A percentile compares a stretch with the other conserved stretches of the same genome.
Evolutionary conservation across 805 yeast genomes (phyloP).

Genomic region (Torulaspora maleeae): DNA sequence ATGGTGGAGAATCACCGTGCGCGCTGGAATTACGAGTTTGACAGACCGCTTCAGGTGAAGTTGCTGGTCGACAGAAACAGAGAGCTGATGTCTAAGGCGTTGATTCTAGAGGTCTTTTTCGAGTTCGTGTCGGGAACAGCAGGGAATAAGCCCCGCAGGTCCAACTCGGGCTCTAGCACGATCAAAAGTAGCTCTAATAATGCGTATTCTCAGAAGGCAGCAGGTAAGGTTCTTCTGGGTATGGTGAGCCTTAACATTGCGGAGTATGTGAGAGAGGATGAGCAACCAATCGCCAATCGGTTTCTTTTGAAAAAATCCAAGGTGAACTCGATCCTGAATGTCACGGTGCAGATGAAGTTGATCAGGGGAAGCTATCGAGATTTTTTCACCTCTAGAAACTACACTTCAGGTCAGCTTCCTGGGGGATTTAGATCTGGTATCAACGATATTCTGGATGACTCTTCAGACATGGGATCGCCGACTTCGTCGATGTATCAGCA

Average conservation of each 20-base stretch:
- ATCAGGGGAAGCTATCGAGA: constrained; percentile 37
- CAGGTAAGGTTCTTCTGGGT: constrained; percentile 54
- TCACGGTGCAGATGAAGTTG: constrained; percentile 50
- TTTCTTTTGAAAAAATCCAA: constrained; percentile 74
- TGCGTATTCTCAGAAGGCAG: constrained; percentile 28
- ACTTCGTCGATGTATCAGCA: constrained; percentile 16
- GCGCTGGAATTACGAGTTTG: constrained; percentile 41
- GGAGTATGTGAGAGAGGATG: constrained; percentile 55
- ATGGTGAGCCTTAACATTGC: constrained; percentile 60
- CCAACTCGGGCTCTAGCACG: constrained; percentile 7
- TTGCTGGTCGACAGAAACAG: constrained; percentile 39
- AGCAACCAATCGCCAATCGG: constrained; percentile 49
- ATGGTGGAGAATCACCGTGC: constrained; percentile 50
- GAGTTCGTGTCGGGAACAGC: constrained; percentile 30
- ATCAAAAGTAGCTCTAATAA: constrained; percentile 8
- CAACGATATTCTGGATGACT: constrained; percentile 20
- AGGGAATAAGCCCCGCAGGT: constrained; percentile 7
- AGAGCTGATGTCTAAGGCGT: constrained; percentile 34
- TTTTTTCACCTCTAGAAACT: constrained; percentile 20
- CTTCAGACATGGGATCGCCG: constrained; percentile 19
- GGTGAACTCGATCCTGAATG: constrained; percentile 70
- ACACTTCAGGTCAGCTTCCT: constrained; percentile 27
- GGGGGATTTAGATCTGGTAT: constrained; percentile 20
- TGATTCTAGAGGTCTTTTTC: constrained; percentile 44
- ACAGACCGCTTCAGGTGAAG: constrained; percentile 38